Conservation (phyloP, 345 rosid species). For the Citrus trifoliata region DNA sequence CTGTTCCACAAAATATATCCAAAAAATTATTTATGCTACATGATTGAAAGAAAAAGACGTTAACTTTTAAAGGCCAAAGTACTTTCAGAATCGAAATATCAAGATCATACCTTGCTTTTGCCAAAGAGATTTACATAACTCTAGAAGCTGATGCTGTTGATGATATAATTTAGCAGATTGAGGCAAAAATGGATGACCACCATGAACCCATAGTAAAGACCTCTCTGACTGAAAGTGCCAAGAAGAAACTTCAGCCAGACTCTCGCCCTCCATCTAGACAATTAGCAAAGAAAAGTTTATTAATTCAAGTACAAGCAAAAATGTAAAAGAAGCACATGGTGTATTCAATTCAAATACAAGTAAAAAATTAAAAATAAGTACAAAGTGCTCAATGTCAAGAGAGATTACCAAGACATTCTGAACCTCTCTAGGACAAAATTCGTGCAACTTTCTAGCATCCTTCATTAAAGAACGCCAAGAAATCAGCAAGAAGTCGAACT, state of each 20-base stretch:
- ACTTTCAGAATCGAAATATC: slow-evolving; percentile 10
- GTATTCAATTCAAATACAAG: slow-evolving; percentile 5
- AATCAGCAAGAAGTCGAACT: slow-evolving; percentile 41
- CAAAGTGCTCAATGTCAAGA: slow-evolving; percentile 1
- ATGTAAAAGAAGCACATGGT: not conserved
- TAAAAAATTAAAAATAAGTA: slow-evolving; percentile 7
- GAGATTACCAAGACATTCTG: slow-evolving; percentile 52
- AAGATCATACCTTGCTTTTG: slow-evolving; percentile 52
- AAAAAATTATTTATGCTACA: slow-evolving; percentile 3
- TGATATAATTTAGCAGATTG: slow-evolving; percentile 46
- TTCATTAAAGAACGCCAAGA: slow-evolving; percentile 71
- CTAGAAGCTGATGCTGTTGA: slow-evolving; percentile 50
- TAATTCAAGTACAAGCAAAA: slow-evolving; percentile 7
- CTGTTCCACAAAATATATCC: slow-evolving; percentile 29
- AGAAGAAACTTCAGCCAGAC: slow-evolving; percentile 41
- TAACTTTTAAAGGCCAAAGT: not conserved
- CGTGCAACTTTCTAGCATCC: slow-evolving; percentile 46
- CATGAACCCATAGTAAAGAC: slow-evolving; percentile 83
- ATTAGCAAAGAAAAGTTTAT: slow-evolving; percentile 16
- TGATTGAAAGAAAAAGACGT: slow-evolving; percentile 13
- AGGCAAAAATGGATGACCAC: slow-evolving; percentile 88
- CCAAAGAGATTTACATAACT: slow-evolving; percentile 66
- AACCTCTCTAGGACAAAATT: slow-evolving; percentile 49
- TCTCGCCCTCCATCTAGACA: slow-evolving; percentile 48
- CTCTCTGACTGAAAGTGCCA: slow-evolving; percentile 43